Percentiles rank a stretch among this genome's conserved stretches.
These are phyloP conservation scores for Leccinum variicolor DNA, from an alignment of 768 basidiomycete species.

Conservation along the genomic window DNA sequence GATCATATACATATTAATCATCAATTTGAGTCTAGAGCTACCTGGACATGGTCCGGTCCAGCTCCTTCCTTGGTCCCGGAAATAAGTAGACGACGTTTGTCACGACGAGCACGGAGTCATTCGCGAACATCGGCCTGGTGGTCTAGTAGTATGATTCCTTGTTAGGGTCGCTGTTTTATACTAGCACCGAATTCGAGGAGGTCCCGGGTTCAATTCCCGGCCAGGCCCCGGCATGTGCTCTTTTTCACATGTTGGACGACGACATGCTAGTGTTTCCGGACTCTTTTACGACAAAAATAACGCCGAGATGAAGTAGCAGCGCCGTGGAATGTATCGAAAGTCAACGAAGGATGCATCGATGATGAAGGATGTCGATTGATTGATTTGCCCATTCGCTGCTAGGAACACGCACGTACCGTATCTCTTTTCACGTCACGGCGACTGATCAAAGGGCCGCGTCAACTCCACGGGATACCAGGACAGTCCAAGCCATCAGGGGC, in stretches of 20 bases:
- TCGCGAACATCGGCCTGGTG: conserved; percentile 42
- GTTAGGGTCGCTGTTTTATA: conserved; percentile 42
- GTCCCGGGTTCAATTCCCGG: conserved; percentile 89
- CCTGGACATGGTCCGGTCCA: background rate
- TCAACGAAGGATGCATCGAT: conserved; percentile 10
- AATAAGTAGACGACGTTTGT: background rate
- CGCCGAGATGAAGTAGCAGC: conserved; percentile 33
- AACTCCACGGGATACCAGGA: conserved; percentile 28
- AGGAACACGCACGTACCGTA: conserved; percentile 22
- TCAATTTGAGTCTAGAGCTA: background rate
- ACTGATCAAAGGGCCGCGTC: conserved; percentile 36
- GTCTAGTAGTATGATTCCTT: conserved; percentile 68
- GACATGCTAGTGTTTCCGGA: conserved; percentile 3
- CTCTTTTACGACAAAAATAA: conserved; percentile 19
- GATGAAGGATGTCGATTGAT: conserved; percentile 20
- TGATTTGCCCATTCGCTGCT: conserved; percentile 16
- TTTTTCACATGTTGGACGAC: background rate
- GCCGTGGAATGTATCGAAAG: conserved; percentile 8
- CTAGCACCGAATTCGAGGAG: conserved; percentile 47
- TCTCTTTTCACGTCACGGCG: conserved; percentile 43
- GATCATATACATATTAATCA: background rate
- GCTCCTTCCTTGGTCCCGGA: background rate
- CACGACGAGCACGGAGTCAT: background rate
- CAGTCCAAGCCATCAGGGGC: conserved; percentile 32
- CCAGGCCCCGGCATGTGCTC: conserved; percentile 44